A percentile compares a stretch with the other conserved stretches of the same genome.
Conservation (phyloP, 139 green algal genomes). For the Closterium sp. region DNA sequence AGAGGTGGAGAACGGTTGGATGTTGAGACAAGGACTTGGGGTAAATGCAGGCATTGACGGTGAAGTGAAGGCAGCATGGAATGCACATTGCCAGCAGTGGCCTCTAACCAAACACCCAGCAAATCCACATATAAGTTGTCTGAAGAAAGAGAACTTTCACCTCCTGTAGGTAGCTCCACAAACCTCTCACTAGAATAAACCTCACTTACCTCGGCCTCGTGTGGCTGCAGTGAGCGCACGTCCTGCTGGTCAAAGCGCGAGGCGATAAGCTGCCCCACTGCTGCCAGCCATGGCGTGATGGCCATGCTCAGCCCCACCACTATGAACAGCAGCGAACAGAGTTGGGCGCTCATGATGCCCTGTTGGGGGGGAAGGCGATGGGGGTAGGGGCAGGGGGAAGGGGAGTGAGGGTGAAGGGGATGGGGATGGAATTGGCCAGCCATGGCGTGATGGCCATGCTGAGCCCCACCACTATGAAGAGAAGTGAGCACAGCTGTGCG, state of each 20-base stretch:
- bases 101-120: no score
- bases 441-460: slow-evolving; percentile 96
- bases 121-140: no score
- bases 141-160: no score
- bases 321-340: slow-evolving; percentile 89
- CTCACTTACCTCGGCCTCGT: background rate
- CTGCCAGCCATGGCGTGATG: slow-evolving; percentile 89
- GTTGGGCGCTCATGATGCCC: slow-evolving; percentile 61
- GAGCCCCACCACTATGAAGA: slow-evolving; percentile 95
- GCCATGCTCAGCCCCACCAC: slow-evolving; percentile 97
- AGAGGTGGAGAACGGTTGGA: no score
- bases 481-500: slow-evolving; percentile 68
- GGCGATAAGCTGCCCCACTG: slow-evolving; percentile 72
- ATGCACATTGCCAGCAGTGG: no score
- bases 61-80: no score
- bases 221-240: slow-evolving; percentile 69
- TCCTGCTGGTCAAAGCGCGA: slow-evolving; percentile 80
- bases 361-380: slow-evolving; percentile 9
- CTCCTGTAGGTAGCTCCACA: no score
- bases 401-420: no score
- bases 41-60: no score
- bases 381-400: background rate
- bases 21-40: no score
- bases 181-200: no score
- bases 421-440: slow-evolving; percentile 62